Evolutionary conservation across 2,329 filamentous ascomycete species (phyloP).

Genomic region (Alternaria burnsii): DNA sequence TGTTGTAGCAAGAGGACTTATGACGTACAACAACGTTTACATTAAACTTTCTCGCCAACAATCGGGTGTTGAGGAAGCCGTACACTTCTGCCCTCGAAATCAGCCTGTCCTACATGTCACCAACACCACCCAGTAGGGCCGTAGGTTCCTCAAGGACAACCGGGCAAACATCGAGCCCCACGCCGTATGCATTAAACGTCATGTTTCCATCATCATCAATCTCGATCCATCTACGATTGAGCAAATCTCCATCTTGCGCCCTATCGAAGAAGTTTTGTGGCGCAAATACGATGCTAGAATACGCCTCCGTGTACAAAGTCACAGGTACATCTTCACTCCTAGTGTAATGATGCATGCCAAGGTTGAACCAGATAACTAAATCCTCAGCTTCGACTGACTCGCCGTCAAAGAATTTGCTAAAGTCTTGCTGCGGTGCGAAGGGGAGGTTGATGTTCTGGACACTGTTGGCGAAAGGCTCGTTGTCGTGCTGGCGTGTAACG

Average conservation of each 20-base stretch:
- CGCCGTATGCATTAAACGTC: slow-evolving; percentile 20
- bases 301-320: slow-evolving; percentile 8
- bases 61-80: not conserved
- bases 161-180: slow-evolving; percentile 11
- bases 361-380: slow-evolving; percentile 60
- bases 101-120: not conserved
- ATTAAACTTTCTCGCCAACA: not conserved
- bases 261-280: slow-evolving; percentile 13
- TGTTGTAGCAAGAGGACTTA: too few relatives aligned
- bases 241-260: slow-evolving; percentile 16
- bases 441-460: slow-evolving; percentile 50
- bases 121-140: slow-evolving; percentile 7
- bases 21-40: too few relatives aligned
- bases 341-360: slow-evolving; percentile 57
- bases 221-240: slow-evolving; percentile 21
- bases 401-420: slow-evolving; percentile 58
- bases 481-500: slow-evolving; percentile 58
- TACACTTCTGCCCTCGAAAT: not conserved
- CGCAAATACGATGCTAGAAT: slow-evolving; percentile 7
- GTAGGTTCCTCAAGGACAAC: slow-evolving; percentile 16
- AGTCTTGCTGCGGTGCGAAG: slow-evolving; percentile 46
- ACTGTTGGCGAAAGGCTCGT: slow-evolving; percentile 51
- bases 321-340: slow-evolving; percentile 15
- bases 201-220: slow-evolving; percentile 9
- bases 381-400: slow-evolving; percentile 55